These are phyloP conservation scores for Claviceps capensis DNA, from an alignment of 2,329 filamentous ascomycete genomes.

Conservation along the genomic window DNA sequence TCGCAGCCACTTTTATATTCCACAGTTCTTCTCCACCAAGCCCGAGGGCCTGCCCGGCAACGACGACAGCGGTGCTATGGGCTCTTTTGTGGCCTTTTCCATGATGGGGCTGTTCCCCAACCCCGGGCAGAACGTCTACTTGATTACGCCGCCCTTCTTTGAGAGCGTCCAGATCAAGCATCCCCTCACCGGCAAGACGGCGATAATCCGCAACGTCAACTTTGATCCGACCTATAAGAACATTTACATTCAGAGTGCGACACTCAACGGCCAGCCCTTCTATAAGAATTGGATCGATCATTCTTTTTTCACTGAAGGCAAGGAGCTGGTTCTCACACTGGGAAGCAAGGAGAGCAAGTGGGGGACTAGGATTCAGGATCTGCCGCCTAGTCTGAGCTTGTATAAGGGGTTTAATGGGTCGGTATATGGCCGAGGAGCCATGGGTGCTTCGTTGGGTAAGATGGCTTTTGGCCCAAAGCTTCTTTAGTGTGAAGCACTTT, in stretches of 20 bases:
- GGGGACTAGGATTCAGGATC: conserved; percentile 44
- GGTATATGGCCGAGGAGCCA: too few relatives aligned
- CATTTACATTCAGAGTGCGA: conserved; percentile 54
- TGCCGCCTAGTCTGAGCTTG: conserved; percentile 43
- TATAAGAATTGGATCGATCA: conserved; percentile 55
- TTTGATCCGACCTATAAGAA: conserved; percentile 45
- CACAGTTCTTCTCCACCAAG: conserved; percentile 45
- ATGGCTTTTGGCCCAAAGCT: not conserved
- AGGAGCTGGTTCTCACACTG: conserved; percentile 47
- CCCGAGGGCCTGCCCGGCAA: conserved; percentile 52
- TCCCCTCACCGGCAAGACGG: conserved; percentile 43
- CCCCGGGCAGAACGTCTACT: conserved; percentile 54
- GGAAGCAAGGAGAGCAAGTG: conserved; percentile 48
- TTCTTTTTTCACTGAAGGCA: conserved; percentile 52
- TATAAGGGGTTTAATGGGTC: conserved; percentile 16
- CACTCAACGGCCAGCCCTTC: conserved; percentile 44
- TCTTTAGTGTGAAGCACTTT: not conserved
- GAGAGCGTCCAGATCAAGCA: conserved; percentile 43
- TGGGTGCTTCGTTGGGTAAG: not conserved
- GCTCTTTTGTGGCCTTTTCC: conserved; percentile 47
- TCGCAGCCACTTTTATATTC: conserved; percentile 52
- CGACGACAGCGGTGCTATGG: conserved; percentile 59
- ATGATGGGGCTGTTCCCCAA: conserved; percentile 63
- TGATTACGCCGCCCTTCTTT: conserved; percentile 59
- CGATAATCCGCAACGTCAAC: conserved; percentile 44